phyloP scores from a whole-genome alignment of 176 grass and related monocot genomes.

The Miscanthus lutarioriparius region DNA sequence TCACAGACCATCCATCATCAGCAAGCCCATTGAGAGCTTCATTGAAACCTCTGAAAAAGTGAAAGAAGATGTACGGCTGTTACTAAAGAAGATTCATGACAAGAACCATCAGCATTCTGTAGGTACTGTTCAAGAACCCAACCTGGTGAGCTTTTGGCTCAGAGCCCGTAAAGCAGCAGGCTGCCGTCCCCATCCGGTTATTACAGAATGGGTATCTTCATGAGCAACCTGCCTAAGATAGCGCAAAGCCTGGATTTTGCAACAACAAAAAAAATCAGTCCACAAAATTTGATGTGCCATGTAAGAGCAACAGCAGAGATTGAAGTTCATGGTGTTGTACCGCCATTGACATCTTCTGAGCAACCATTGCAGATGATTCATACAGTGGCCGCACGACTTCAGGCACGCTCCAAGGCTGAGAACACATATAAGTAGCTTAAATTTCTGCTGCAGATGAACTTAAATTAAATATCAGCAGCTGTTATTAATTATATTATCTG shows the following conservation, averaged over 20 bases:
- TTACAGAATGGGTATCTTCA: constrained; percentile 66
- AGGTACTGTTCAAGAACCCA: constrained; percentile 19
- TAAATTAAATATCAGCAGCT: neutral
- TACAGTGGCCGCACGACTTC: constrained; percentile 91
- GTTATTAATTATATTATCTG: neutral
- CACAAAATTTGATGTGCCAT: constrained; percentile 3
- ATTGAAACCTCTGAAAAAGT: constrained; percentile 78
- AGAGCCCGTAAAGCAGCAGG: constrained; percentile 85
- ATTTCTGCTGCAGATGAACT: constrained; percentile 12
- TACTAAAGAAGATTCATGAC: constrained; percentile 17
- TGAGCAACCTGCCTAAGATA: constrained; percentile 81
- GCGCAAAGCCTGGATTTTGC: constrained; percentile 73
- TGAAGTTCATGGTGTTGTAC: constrained; percentile 43
- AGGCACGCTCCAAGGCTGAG: constrained; percentile 86
- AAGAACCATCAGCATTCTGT: neutral
- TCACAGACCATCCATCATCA: constrained; percentile 84
- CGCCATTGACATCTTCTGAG: constrained; percentile 79
- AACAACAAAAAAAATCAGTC: neutral
- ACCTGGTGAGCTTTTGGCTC: constrained; percentile 90
- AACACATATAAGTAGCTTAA: constrained; percentile 21
- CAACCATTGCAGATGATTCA: constrained; percentile 80
- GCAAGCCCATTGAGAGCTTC: constrained; percentile 86
- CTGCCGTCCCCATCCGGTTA: constrained; percentile 70
- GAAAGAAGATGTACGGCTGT: neutral
- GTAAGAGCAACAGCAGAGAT: neutral